Evolutionary conservation across 345 rosid genomes (phyloP).

Genomic region (Camelina sativa): DNA sequence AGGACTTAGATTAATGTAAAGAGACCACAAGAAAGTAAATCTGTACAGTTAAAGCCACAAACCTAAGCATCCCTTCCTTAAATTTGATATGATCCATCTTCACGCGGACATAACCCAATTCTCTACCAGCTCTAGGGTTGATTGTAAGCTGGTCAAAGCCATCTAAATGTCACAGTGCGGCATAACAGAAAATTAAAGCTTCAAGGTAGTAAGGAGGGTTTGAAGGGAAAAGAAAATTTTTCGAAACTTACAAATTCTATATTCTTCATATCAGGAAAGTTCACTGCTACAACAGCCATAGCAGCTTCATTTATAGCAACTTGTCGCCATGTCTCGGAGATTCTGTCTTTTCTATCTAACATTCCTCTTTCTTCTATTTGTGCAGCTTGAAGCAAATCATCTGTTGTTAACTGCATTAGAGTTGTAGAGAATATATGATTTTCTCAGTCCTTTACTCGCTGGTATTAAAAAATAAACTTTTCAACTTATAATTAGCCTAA

Average conservation of each 20-base stretch:
- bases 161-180: not conserved
- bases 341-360: slow-evolving; percentile 84
- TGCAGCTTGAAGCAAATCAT: slow-evolving; percentile 84
- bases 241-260: slow-evolving; percentile 77
- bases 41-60: slow-evolving; percentile 6
- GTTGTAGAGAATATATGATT: slow-evolving; percentile 10
- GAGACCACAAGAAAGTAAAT: slow-evolving; percentile 8
- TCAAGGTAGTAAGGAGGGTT: not conserved
- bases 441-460: slow-evolving; percentile 20
- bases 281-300: slow-evolving; percentile 91
- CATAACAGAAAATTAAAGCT: slow-evolving; percentile 22
- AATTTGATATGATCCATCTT: slow-evolving; percentile 88
- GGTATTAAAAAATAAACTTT: not conserved
- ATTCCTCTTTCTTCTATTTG: slow-evolving; percentile 96
- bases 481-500: not conserved
- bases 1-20: slow-evolving; percentile 7
- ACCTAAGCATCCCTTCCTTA: slow-evolving; percentile 83
- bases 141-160: slow-evolving; percentile 70
- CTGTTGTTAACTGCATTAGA: slow-evolving; percentile 84
- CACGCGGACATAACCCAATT: slow-evolving; percentile 84
- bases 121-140: slow-evolving; percentile 94
- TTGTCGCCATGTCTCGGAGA: slow-evolving; percentile 81
- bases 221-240: not conserved
- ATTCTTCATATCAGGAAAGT: slow-evolving; percentile 88
- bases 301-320: slow-evolving; percentile 94